Base-by-base conservation (phyloP, 192 early-diverging fungal species). In the Phlyctochytrium bullatum region DNA sequence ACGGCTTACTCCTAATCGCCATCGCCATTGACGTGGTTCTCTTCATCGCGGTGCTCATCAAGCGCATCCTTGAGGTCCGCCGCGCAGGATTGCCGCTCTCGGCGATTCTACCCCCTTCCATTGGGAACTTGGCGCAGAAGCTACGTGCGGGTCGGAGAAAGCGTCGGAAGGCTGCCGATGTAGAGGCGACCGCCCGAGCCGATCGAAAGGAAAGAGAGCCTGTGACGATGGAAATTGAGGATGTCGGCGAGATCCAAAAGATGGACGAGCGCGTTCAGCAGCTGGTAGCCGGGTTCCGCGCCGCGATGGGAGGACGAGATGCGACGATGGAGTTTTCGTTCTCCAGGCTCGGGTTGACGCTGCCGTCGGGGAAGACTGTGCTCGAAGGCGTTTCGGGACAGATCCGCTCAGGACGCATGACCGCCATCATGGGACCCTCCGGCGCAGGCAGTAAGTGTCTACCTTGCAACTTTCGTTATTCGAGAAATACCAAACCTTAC, bases 381-480 rank as follows among this genome's bases (percentile, higher is more conserved):
- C 20, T 47, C 10, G 20, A 47, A 20, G 40, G 40, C 6, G 40
- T 47, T 6, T 14, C 10, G 6, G 40, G 93, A 23, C 74, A 80
- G 34, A 86, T 90, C 28, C 72, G 80, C 16, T 80, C 91, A 1
- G 92, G 90, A n/a, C 82, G 90, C 34, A 74, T 93, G 59, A 81
- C 91, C 64, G 93, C 92, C 1, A 88, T 98, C n/a, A 96, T 97
- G 88, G 96, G 95, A 0, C 92, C 92, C 1, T 92, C 90, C 6
- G 95, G 95, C 29, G 92, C 93, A 3, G 94, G 93, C 16, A 72
- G 58, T 66, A 35, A 52, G 61, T 54, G 20, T 4, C 33, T 64
- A 4, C 16, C 32, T 59, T 14, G 4, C 54, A 47, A 47, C 40
- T 6, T 47, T 28, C 25, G 27, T 14, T 28, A 6, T 20, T 57